Percentiles rank a stretch among this genome's conserved stretches.
Evolutionary conservation across 1,284 basidiomycete species (phyloP).

Genomic region (Tetrapyrgos nigripes): DNA sequence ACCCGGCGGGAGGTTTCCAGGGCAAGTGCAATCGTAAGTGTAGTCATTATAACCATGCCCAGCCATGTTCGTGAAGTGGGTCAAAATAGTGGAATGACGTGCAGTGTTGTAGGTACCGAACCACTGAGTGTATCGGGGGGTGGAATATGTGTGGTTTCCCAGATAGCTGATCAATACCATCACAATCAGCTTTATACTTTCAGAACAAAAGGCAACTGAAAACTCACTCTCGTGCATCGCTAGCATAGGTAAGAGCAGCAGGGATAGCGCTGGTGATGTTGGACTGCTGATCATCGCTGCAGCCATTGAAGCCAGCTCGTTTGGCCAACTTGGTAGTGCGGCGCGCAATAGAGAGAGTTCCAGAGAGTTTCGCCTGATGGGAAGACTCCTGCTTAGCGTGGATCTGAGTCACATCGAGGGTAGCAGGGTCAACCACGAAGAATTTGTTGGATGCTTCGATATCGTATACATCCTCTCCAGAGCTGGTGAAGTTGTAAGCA

Average conservation of each 20-base stretch:
- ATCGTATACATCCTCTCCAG: no score
- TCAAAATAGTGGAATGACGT: constrained; percentile 44
- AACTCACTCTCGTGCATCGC: no score
- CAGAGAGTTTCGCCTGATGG: no score
- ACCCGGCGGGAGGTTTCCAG: constrained; percentile 38
- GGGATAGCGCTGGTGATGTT: constrained; percentile 38
- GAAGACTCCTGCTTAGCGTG: constrained; percentile 37
- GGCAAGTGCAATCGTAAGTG: constrained; percentile 54
- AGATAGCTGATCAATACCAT: constrained; percentile 39
- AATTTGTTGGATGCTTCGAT: constrained; percentile 48
- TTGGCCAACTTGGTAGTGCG: constrained; percentile 28
- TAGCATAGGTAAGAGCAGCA: no score
- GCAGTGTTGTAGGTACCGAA: constrained; percentile 50
- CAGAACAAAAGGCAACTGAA: no score
- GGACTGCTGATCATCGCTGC: constrained; percentile 42
- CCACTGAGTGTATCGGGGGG: constrained; percentile 53
- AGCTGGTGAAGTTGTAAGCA: no score
- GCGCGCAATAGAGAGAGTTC: no score
- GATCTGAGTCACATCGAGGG: constrained; percentile 31
- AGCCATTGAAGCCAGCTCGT: constrained; percentile 46
- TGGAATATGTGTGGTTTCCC: constrained; percentile 37
- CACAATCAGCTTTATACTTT: constrained; percentile 52
- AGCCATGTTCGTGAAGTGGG: constrained; percentile 46
- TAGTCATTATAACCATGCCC: constrained; percentile 39
- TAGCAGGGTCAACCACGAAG: constrained; percentile 42